A percentile compares a stretch with the other conserved stretches of the same genome.
These are phyloP conservation scores for Mortierella sp. DNA, from an alignment of 371 early-diverging fungal species.

Conservation along the genomic window DNA sequence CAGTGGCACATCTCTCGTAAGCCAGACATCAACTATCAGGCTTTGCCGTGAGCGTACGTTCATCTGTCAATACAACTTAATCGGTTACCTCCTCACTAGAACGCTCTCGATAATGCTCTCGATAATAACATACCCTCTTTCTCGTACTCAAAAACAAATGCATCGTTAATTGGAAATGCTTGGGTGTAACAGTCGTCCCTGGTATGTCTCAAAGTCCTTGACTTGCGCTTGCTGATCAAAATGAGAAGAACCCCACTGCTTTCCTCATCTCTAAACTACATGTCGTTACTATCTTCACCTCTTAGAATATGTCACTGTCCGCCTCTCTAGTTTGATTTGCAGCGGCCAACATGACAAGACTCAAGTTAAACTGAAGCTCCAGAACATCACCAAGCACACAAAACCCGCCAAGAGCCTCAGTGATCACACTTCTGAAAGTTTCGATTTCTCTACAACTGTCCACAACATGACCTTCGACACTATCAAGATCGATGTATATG, in stretches of 20 bases:
- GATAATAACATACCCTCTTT: too few species aligned
- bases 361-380: slow-evolving; percentile 45
- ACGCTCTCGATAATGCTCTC: neutral
- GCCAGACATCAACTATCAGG: slow-evolving; percentile 27
- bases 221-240: neutral
- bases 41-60: slow-evolving; percentile 36
- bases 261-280: neutral
- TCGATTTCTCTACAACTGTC: slow-evolving; percentile 42
- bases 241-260: neutral
- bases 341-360: slow-evolving; percentile 52
- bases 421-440: slow-evolving; percentile 40
- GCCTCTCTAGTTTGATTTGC: slow-evolving; percentile 40
- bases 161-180: neutral
- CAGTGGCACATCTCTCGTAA: slow-evolving; percentile 32
- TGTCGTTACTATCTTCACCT: neutral
- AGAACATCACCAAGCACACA: slow-evolving; percentile 35
- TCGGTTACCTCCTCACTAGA: neutral
- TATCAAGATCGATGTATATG: slow-evolving; percentile 51
- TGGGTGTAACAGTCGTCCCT: slow-evolving; percentile 12
- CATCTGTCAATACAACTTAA: neutral
- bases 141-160: neutral
- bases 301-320: slow-evolving; percentile 36
- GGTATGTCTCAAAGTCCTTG: slow-evolving; percentile 8
- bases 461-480: slow-evolving; percentile 57
- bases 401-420: slow-evolving; percentile 41